Conservation (phyloP, 164 flowering plant genomes). For the Annona cherimola region DNA sequence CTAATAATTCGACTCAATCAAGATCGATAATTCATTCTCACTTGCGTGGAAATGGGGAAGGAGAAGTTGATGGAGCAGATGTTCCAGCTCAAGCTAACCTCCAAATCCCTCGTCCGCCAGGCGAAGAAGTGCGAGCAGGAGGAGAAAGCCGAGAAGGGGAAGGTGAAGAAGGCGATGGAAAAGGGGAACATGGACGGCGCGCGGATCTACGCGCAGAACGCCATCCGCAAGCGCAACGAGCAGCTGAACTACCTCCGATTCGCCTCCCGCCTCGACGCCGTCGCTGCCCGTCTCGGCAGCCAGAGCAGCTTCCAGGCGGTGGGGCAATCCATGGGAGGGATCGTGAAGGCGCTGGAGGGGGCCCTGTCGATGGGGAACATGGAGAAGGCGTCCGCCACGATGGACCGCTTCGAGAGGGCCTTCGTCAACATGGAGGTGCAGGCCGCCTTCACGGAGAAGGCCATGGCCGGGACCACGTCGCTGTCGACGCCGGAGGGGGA, state of each 20-base stretch:
- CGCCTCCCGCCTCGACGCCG: slow-evolving; percentile 25
- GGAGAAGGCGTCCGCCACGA: slow-evolving; percentile 24
- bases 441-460: slow-evolving; percentile 20
- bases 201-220: slow-evolving; percentile 22
- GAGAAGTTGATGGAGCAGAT: slow-evolving; percentile 29
- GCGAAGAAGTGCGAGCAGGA: slow-evolving; percentile 26
- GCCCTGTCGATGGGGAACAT: slow-evolving; percentile 17
- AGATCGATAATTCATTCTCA: not conserved
- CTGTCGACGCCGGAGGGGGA: slow-evolving; percentile 25
- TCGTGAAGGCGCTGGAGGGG: slow-evolving; percentile 21
- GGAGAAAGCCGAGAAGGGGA: slow-evolving; percentile 22
- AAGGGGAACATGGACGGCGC: slow-evolving; percentile 29
- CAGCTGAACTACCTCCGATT: slow-evolving; percentile 23
- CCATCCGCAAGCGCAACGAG: slow-evolving; percentile 23
- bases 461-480: slow-evolving; percentile 24
- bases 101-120: slow-evolving; percentile 22
- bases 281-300: slow-evolving; percentile 19
- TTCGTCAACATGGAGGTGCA: slow-evolving; percentile 31
- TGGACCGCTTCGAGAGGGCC: slow-evolving; percentile 22
- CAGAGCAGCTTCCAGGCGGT: slow-evolving; percentile 14
- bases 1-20: not conserved
- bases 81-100: slow-evolving; percentile 21
- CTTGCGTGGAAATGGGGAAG: slow-evolving; percentile 10
- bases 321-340: slow-evolving; percentile 18
- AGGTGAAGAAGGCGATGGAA: slow-evolving; percentile 26